A percentile compares a stretch with the other conserved stretches of the same genome.
These are phyloP conservation scores for Hygrophorus russula DNA, from an alignment of 768 basidiomycete genomes.

Conservation along the genomic window DNA sequence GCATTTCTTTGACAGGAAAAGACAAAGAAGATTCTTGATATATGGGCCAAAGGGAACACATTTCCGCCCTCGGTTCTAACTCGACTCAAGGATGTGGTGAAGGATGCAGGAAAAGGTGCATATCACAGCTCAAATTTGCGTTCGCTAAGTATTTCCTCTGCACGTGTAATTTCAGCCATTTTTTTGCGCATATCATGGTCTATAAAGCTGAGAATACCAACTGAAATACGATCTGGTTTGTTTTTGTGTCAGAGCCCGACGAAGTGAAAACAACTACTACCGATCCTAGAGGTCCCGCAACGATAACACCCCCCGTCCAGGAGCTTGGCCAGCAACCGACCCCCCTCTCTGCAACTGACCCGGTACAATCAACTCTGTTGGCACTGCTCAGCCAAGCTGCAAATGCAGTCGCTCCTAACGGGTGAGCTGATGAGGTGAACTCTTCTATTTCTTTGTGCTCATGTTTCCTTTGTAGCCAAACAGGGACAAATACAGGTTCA, in stretches of 20 bases:
- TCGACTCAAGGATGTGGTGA: constrained; percentile 60
- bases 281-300: constrained; percentile 22
- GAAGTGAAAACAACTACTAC: constrained; percentile 24
- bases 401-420: constrained; percentile 25
- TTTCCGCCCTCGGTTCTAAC: constrained; percentile 72
- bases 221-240: constrained; percentile 56
- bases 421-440: constrained; percentile 23
- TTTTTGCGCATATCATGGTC: constrained; percentile 30
- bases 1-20: constrained; percentile 66
- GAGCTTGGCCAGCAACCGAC: constrained; percentile 16
- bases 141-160: constrained; percentile 74
- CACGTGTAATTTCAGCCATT: constrained; percentile 55
- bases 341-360: constrained; percentile 15
- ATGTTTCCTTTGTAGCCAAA: constrained; percentile 37
- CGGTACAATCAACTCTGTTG: constrained; percentile 53
- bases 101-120: constrained; percentile 78
- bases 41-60: constrained; percentile 87
- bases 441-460: constrained; percentile 4
- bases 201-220: constrained; percentile 45
- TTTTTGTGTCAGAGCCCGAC: constrained; percentile 49
- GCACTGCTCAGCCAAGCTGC: constrained; percentile 59
- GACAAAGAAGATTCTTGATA: constrained; percentile 92
- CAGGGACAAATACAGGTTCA: constrained; percentile 39
- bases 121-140: constrained; percentile 51
- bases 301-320: constrained; percentile 16